These are phyloP conservation scores for Takakia lepidozioides DNA, from an alignment of 225 moss, liverwort and hornwort genomes.

Conservation along the genomic window DNA sequence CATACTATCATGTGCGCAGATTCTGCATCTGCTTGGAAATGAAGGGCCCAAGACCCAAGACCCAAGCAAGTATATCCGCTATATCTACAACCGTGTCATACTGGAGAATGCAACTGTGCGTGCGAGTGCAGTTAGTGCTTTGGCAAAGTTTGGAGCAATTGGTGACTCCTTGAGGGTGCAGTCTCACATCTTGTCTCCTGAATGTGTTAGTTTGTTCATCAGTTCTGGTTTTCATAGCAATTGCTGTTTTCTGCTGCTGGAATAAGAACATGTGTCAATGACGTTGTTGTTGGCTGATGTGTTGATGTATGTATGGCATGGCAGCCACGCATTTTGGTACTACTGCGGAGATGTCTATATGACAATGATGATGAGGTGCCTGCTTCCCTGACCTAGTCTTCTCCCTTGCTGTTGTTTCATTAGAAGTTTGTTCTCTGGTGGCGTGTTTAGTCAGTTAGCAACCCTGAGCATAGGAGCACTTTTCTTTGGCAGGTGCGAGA, in stretches of 20 bases:
- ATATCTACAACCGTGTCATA: constrained; percentile 84
- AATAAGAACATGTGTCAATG: no score
- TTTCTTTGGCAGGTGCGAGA: constrained; percentile 57
- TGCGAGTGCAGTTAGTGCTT: constrained; percentile 91
- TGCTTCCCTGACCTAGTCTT: not conserved
- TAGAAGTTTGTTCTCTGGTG: not conserved
- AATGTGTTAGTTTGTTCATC: no score
- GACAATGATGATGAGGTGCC: constrained; percentile 92
- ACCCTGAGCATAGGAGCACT: not conserved
- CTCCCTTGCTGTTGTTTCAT: not conserved
- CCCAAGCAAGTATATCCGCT: constrained; percentile 92
- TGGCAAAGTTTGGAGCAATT: constrained; percentile 78
- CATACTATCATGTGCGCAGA: constrained; percentile 28
- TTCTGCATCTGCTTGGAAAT: constrained; percentile 89
- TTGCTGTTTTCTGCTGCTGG: no score
- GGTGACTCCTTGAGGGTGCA: constrained; percentile 50
- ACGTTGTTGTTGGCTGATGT: no score
- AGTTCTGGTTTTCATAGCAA: no score
- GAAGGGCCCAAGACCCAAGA: constrained; percentile 86
- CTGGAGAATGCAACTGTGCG: constrained; percentile 95
- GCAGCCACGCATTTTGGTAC: constrained; percentile 69
- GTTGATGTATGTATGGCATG: not conserved
- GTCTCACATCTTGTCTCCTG: not conserved
- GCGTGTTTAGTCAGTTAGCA: not conserved
- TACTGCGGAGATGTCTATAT: constrained; percentile 71